Conservation (phyloP, 2,329 filamentous ascomycete genomes). For the Pyrenochaeta sp. region DNA sequence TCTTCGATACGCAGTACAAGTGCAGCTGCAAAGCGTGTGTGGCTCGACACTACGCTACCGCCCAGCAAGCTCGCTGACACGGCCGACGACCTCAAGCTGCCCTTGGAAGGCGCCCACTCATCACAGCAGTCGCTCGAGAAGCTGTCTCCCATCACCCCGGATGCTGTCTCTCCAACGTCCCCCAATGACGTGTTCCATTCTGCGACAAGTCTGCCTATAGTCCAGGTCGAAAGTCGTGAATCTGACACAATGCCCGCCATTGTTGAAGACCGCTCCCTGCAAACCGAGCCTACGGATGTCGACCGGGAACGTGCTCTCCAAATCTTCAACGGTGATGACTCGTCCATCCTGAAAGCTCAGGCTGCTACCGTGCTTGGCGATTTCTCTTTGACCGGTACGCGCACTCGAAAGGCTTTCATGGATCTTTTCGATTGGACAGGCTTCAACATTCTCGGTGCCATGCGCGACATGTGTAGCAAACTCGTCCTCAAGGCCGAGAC, state of each 20-base stretch:
- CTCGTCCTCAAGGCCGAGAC: constrained; percentile 89
- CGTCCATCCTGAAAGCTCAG: constrained; percentile 78
- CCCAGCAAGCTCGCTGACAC: constrained; percentile 44
- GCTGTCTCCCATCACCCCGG: constrained; percentile 40
- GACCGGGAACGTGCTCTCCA: constrained; percentile 80
- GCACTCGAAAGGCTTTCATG: constrained; percentile 82
- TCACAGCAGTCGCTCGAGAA: constrained; percentile 48
- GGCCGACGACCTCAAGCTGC: constrained; percentile 44
- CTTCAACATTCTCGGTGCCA: constrained; percentile 78
- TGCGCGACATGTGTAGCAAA: constrained; percentile 82
- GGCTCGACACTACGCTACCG: constrained; percentile 50
- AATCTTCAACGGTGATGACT: constrained; percentile 86
- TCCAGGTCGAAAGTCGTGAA: constrained; percentile 60
- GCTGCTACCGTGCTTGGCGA: constrained; percentile 92
- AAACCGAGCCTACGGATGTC: constrained; percentile 64
- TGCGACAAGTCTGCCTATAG: constrained; percentile 58
- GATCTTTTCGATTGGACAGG: constrained; percentile 86
- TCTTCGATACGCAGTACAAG: constrained; percentile 18
- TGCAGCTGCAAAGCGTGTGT: constrained; percentile 46
- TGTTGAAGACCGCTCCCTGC: constrained; percentile 41
- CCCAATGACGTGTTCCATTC: constrained; percentile 58
- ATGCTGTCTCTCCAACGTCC: constrained; percentile 49
- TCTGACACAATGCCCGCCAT: constrained; percentile 47
- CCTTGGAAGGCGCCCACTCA: constrained; percentile 49
- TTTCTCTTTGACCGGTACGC: constrained; percentile 60